Evolutionary conservation across 2,329 filamentous ascomycete genomes (phyloP).

Genomic region (Ophiognomonia clavigignenti-juglandacearum): DNA sequence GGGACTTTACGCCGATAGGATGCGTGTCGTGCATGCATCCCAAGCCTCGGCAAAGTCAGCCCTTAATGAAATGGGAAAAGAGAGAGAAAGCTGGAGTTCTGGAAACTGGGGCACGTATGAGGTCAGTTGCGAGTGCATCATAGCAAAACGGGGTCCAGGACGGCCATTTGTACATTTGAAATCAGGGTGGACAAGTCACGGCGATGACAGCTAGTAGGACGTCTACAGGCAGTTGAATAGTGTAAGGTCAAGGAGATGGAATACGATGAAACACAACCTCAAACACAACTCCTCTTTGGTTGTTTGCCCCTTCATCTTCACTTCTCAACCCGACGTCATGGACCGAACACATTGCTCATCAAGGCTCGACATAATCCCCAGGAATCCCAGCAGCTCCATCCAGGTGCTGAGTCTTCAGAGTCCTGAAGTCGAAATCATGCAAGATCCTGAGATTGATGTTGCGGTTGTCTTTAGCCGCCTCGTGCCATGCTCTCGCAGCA

Average conservation of each 20-base stretch:
- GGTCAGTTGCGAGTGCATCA: slow-evolving; percentile 6
- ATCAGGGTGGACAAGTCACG: not conserved
- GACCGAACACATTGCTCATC: too few species aligned
- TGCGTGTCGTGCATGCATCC: not conserved
- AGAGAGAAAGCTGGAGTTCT: too few species aligned
- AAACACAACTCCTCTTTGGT: not conserved
- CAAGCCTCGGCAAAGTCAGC: not conserved
- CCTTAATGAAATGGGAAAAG: not conserved
- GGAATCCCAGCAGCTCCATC: slow-evolving; percentile 25
- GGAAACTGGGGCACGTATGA: not conserved
- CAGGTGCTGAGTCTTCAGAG: slow-evolving; percentile 19
- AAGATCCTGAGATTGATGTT: slow-evolving; percentile 37
- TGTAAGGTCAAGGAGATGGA: not conserved
- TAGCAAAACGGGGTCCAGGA: slow-evolving; percentile 2
- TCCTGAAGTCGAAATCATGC: slow-evolving; percentile 30
- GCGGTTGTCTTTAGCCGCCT: slow-evolving; percentile 12
- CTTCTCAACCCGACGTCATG: not conserved
- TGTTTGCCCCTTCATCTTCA: too few species aligned
- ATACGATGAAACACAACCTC: not conserved
- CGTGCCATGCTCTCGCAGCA: slow-evolving; percentile 17
- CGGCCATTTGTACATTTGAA: slow-evolving; percentile 12
- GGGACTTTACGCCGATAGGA: not conserved
- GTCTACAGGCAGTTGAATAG: not conserved
- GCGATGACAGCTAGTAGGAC: slow-evolving; percentile 12
- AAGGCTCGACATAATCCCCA: slow-evolving; percentile 37